Evolutionary conservation across 768 basidiomycete species (phyloP).

Genomic region (Tulasnella sp.): DNA sequence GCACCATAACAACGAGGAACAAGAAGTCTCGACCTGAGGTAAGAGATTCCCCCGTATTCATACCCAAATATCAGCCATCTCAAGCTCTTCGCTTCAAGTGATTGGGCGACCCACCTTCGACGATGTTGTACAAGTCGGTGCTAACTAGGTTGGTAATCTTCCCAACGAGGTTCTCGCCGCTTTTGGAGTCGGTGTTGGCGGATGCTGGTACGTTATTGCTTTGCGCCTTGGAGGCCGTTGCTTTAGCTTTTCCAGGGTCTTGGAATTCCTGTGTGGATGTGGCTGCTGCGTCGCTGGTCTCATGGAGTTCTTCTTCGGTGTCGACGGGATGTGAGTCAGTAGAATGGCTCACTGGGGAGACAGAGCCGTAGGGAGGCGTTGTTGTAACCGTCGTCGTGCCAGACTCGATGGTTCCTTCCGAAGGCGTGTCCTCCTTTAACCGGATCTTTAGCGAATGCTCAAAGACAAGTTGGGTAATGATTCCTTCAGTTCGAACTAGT

Average conservation of each 20-base stretch:
- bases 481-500: constrained; percentile 40
- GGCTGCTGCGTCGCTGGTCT: constrained; percentile 22
- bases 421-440: constrained; percentile 38
- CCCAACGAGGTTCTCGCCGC: constrained; percentile 47
- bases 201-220: constrained; percentile 4
- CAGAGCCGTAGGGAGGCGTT: neutral
- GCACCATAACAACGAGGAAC: constrained; percentile 30
- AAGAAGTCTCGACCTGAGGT: constrained; percentile 27
- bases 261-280: neutral
- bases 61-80: neutral
- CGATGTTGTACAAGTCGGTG: constrained; percentile 42
- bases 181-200: constrained; percentile 16
- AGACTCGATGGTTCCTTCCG: constrained; percentile 20
- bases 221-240: constrained; percentile 3
- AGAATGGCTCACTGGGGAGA: no score
- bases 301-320: neutral
- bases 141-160: constrained; percentile 70
- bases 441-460: constrained; percentile 69
- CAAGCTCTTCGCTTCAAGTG: no score
- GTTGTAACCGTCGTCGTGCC: constrained; percentile 21
- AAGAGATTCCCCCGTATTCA: neutral
- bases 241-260: neutral
- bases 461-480: constrained; percentile 58
- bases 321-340: no score
- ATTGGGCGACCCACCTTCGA: constrained; percentile 22